Evolutionary conservation across 2,329 filamentous ascomycete genomes (phyloP), one percentile per base, ranked within the genome.

Genomic region (Penicillium thymicola): DNA sequence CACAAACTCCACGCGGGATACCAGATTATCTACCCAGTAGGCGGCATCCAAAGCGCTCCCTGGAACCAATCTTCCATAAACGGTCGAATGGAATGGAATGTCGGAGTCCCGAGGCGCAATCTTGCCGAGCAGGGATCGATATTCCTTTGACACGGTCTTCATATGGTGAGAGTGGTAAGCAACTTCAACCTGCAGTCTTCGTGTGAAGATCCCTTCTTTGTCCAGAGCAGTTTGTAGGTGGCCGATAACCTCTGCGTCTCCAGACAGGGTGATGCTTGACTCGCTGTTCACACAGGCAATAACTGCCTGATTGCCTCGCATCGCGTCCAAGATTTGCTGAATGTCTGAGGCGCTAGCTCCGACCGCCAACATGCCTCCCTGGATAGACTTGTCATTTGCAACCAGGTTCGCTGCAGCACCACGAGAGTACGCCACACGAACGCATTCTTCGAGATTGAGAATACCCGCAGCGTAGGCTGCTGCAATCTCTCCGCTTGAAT

Each of bases 121-220:
- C 23, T 65, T 64, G 8, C 64, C 62, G 18, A 66, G 57, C 10
- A 65, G 47, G 10, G 52, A 57, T 5, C 44, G 50, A 23, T 66
- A 66, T 7, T 62, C 57, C 8, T 55, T 40, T 0, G 67, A 56
- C 0, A 69, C 60, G 5, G 36, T 41, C 14, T 63, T 44, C 69
- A 72, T 71, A 27, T 71, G 67, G 5, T 58, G 59, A 4, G 70
- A 72, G 46, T 72, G 70, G 42, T 72, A 72, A 3, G 70, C 70
- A 10, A 61, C 64, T 1, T 68, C 64, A 7, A 68, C 65, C 40
- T 62, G 63, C 9, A 73, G 57, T 32, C 54, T 52, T 4, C 70
- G 65, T 4, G 66, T 67, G 48, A 73, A 68, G 18, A 68, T 59
- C 2, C 62, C 60, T 28, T 60, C 59, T 30, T 61, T 61, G 14